Conservation (phyloP, 2,329 filamentous ascomycete species). For the Rhinocladiella mackenziei region DNA sequence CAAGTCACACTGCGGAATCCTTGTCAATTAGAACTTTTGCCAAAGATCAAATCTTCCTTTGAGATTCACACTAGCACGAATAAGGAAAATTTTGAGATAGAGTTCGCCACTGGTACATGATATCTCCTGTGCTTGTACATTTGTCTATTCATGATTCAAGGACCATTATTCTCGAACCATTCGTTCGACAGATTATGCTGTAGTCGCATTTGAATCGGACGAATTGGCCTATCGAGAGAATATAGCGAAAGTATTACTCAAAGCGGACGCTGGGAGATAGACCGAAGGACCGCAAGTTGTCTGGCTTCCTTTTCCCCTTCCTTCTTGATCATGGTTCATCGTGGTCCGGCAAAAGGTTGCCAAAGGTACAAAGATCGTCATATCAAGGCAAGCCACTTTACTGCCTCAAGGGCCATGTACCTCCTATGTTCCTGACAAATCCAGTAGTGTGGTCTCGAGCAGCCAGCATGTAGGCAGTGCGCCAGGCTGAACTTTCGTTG, state of each 20-base stretch:
- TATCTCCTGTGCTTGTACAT: not conserved
- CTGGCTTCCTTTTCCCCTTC: too few species aligned
- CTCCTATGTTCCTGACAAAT: not conserved
- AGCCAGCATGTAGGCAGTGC: not conserved
- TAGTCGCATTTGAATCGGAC: too few species aligned
- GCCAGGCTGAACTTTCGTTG: not conserved
- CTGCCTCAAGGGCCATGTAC: not conserved
- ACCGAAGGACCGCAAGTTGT: too few species aligned
- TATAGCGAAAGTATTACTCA: not conserved
- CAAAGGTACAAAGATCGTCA: not conserved
- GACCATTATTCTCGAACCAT: too few species aligned
- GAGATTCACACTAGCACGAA: too few species aligned
- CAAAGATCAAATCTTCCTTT: too few species aligned
- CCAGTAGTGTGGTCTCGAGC: not conserved
- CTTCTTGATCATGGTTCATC: not conserved
- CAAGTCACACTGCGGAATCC: too few species aligned
- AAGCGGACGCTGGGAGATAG: not conserved
- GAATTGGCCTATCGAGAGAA: too few species aligned
- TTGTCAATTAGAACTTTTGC: too few species aligned
- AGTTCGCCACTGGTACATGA: not conserved
- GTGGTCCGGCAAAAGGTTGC: not conserved
- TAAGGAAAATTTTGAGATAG: not conserved
- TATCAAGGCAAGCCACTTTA: conserved; percentile 4
- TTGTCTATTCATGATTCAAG: too few species aligned
- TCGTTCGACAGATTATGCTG: too few species aligned